Evolutionary conservation across 441 rosid genomes (phyloP).

Genomic region (Populus trichocarpa): DNA sequence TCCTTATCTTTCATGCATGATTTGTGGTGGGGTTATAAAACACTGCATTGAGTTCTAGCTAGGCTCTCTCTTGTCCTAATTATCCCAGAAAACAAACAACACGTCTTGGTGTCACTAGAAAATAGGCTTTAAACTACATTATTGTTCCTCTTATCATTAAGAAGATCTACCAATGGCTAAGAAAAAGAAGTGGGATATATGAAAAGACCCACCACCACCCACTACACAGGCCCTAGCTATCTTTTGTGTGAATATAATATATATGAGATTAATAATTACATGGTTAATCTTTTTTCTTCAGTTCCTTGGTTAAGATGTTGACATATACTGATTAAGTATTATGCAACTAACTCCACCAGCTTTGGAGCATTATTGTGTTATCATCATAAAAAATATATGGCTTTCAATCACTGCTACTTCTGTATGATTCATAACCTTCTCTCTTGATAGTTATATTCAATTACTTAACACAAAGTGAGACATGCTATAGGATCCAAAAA

Average conservation of each 20-base stretch:
- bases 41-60: background rate
- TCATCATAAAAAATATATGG: background rate
- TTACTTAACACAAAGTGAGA: background rate
- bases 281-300: background rate
- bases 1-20: background rate
- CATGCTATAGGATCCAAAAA: background rate
- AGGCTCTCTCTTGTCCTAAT: constrained; percentile 2
- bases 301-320: constrained; percentile 25
- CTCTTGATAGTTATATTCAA: background rate
- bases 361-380: constrained; percentile 26
- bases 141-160: background rate
- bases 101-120: constrained; percentile 7
- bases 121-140: constrained; percentile 16
- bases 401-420: no score
- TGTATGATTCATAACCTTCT: background rate
- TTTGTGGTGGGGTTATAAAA: background rate
- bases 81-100: constrained; percentile 21
- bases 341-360: constrained; percentile 40
- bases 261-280: constrained; percentile 2
- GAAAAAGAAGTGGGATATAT: constrained; percentile 12
- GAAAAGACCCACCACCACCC: constrained; percentile 31
- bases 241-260: background rate
- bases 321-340: constrained; percentile 22
- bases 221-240: background rate
- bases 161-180: constrained; percentile 21